These are phyloP conservation scores for Akanthomyces uredinophilus DNA, from an alignment of 2,329 filamentous ascomycete species.

Conservation along the genomic window DNA sequence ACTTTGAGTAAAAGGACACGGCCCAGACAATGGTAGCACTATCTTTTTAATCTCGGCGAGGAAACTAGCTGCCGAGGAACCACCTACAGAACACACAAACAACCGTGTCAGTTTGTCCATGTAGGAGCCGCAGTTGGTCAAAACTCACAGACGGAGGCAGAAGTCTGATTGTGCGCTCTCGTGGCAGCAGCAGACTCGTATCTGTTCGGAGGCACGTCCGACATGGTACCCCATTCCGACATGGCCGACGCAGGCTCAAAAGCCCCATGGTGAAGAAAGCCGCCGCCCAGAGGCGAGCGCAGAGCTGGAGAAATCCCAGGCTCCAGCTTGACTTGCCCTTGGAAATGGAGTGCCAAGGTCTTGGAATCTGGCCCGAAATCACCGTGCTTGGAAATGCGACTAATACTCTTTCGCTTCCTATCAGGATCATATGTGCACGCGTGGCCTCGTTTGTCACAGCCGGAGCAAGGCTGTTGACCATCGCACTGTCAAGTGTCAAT, in stretches of 20 bases:
- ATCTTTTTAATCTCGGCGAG: constrained; percentile 56
- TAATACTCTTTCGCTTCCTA: constrained; percentile 19
- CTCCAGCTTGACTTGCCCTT: neutral
- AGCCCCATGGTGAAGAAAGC: neutral
- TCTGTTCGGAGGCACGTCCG: neutral
- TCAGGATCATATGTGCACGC: constrained; percentile 35
- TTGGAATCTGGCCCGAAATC: neutral
- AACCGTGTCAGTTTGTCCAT: neutral
- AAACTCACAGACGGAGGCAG: neutral
- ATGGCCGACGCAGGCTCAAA: neutral
- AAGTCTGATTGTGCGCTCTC: neutral
- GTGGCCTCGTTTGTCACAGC: constrained; percentile 49
- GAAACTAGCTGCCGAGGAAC: constrained; percentile 57
- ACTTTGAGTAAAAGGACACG: constrained; percentile 53
- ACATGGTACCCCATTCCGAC: neutral
- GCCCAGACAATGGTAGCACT: constrained; percentile 49
- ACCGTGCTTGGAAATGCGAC: neutral
- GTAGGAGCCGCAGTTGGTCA: neutral
- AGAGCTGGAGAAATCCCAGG: neutral
- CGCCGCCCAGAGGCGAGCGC: neutral
- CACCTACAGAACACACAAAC: constrained; percentile 58
- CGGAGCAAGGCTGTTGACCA: constrained; percentile 51
- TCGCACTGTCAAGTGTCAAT: constrained; percentile 45
- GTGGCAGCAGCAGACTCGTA: neutral
- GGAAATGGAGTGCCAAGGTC: neutral